Percentiles rank a stretch among this genome's conserved stretches.
Conservation (phyloP, 2,329 filamentous ascomycete genomes). For the Beauveria australis region DNA sequence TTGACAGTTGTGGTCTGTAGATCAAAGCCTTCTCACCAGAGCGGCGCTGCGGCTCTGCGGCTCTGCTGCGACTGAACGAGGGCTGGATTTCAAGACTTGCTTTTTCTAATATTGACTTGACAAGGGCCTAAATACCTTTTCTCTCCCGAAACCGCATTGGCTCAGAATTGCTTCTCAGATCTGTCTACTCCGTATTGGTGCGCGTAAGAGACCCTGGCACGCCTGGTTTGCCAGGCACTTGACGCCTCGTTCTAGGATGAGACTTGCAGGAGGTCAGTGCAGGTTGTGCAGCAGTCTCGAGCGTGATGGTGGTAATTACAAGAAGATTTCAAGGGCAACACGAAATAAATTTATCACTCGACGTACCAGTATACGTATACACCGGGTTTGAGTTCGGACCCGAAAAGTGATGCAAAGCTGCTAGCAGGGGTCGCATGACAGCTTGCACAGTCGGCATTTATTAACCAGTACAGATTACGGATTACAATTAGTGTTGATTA, state of each 20-base stretch:
- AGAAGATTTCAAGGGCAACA: not conserved
- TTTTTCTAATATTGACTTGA: not conserved
- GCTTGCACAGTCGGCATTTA: not conserved
- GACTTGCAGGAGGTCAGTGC: conserved; percentile 8
- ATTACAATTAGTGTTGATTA: no score
- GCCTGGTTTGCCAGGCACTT: not conserved
- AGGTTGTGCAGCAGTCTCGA: not conserved
- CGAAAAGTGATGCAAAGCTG: not conserved
- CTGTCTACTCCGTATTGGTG: no score
- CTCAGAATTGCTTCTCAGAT: no score
- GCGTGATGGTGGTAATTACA: conserved; percentile 8
- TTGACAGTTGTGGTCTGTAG: no score
- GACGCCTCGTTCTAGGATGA: not conserved
- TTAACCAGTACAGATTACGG: no score
- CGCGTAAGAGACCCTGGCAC: not conserved
- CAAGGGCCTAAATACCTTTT: not conserved
- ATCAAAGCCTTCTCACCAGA: not conserved
- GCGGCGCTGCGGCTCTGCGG: conserved; percentile 6
- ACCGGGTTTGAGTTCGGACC: not conserved
- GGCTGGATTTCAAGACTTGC: not conserved
- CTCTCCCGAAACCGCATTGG: no score
- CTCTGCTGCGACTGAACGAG: not conserved
- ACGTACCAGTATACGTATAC: not conserved
- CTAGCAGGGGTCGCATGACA: not conserved
- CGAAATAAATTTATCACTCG: not conserved